Conservation (phyloP, 2,329 filamentous ascomycete genomes). For the Ophiostoma triangulosporum region DNA sequence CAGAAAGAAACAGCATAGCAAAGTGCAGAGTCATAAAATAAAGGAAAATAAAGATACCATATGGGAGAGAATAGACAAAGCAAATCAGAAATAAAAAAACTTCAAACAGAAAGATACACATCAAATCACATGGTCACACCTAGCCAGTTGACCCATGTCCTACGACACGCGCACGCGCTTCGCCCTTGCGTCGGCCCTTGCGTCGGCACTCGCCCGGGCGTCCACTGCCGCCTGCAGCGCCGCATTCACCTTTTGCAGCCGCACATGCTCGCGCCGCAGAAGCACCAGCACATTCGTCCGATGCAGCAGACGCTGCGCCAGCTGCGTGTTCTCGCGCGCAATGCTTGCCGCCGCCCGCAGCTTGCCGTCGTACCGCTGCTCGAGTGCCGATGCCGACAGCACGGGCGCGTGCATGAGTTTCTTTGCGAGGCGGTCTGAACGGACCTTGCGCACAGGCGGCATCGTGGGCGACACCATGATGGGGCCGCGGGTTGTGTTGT, state of each 20-base stretch:
- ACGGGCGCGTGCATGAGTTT: background rate
- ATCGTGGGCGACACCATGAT: background rate
- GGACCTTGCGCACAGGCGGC: background rate
- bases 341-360: slow-evolving; percentile 6
- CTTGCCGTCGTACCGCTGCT: slow-evolving; percentile 16
- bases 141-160: no score
- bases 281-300: background rate
- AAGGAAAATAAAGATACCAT: no score
- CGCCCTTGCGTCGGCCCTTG: background rate
- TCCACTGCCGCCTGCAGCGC: slow-evolving; percentile 3
- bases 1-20: no score
- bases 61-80: no score
- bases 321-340: slow-evolving; percentile 4
- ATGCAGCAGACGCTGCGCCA: slow-evolving; percentile 2
- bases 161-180: background rate
- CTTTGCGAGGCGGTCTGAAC: background rate
- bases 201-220: background rate
- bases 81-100: no score
- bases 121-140: no score
- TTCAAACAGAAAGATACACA: no score
- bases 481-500: background rate
- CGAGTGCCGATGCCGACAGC: slow-evolving; percentile 22
- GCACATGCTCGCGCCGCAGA: slow-evolving; percentile 6
- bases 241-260: slow-evolving; percentile 7
- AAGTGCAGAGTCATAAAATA: no score